Conservation (phyloP, 139 green algal species). For the Chara braunii region DNA sequence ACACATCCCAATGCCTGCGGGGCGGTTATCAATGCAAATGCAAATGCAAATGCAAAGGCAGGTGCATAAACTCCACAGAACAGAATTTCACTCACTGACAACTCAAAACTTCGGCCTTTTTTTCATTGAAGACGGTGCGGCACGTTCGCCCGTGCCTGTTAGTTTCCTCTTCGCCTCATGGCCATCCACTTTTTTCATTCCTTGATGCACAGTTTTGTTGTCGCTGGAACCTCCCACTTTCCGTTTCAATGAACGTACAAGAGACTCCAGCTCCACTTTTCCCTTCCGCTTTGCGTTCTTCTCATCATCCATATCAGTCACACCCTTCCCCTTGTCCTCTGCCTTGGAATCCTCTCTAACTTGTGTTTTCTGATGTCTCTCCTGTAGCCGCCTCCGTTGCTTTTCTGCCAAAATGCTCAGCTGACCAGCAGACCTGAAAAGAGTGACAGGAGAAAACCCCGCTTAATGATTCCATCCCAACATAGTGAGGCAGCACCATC, state of each 20-base stretch:
- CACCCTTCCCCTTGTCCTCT: neutral
- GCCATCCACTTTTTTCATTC: no score
- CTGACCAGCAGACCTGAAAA: slow-evolving; percentile 12
- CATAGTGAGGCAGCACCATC: neutral
- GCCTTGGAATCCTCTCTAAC: neutral
- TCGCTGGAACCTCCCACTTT: slow-evolving; percentile 27
- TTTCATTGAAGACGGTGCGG: no score
- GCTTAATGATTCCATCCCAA: neutral
- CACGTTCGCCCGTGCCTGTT: no score
- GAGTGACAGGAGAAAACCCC: neutral
- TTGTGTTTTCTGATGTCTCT: neutral
- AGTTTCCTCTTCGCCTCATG: no score
- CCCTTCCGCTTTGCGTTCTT: neutral
- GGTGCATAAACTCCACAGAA: no score
- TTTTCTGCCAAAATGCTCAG: slow-evolving; percentile 30
- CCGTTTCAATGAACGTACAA: slow-evolving; percentile 35
- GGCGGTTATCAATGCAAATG: no score
- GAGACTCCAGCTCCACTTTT: slow-evolving; percentile 18
- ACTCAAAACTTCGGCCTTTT: no score
- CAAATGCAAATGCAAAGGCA: no score
- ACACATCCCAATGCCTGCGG: no score
- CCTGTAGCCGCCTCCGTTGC: slow-evolving; percentile 13
- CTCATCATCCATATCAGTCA: neutral
- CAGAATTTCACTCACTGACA: no score
- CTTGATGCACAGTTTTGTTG: no score